Base-by-base conservation (phyloP, 2,329 filamentous ascomycete genomes). In the Cadophora malorum region DNA sequence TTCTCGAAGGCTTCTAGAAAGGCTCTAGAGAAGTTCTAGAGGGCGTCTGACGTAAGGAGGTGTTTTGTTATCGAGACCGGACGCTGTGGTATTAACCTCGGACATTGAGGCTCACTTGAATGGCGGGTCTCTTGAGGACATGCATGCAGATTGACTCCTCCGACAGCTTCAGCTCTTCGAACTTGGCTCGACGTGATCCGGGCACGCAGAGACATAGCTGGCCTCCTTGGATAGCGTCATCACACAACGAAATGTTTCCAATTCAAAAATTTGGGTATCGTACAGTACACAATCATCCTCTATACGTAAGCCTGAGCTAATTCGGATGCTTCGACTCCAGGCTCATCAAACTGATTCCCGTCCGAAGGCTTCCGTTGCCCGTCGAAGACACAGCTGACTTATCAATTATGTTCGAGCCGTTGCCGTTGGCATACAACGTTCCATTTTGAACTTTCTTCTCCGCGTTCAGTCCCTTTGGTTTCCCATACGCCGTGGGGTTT, bases 331-430 rank as follows among this genome's bases (percentile, higher is more conserved):
- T 19, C 12, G 60, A 52, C 14, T 63, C 60, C 19, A 52, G 25
- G 21, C 45, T 63, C 28, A 50, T 35, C 45, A 50, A 52, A 12
- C 60, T 52, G 16, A 50, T 19, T 28, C 41, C 60, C 3, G 47
- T 19, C 14, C 60, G 33, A 19, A 63, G 60, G 45, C 45, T 63
- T 50, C n/a, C 23, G 19, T 38, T 25, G n/a, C 55, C n/a, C 35
- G 21, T 23, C 21, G 38, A 21, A 25, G 9, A 21, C 21, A 41
- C 3, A 41, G 9, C 10, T 21, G 56, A 16, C 3, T 38, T 23
- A 2, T 14, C 23, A 6, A 14, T 16, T 2, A 3, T 35, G 4
- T 28, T 38, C 12, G 35, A 41, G 21, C 10, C 21, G 10, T 25
- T n/a, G 3, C 35, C 35, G 1, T 59, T 58, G 19, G 38, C 19